Conservation (phyloP, 73 alveolate species). For the Paraurostyla sp. region DNA sequence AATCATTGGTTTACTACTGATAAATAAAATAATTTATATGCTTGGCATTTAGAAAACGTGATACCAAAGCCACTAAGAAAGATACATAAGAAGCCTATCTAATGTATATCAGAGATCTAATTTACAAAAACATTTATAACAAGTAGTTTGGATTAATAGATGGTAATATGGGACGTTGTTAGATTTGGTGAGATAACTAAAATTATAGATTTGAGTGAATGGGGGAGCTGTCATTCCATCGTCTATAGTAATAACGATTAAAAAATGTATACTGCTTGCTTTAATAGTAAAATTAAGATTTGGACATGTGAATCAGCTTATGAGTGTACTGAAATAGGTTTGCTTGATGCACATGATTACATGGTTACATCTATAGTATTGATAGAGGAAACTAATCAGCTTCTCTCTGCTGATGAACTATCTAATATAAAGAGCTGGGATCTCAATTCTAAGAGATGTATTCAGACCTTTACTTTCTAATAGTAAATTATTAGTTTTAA, state of each 20-base stretch:
- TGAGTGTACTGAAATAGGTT: neutral
- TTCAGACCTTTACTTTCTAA: constrained; percentile 34
- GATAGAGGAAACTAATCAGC: constrained; percentile 9
- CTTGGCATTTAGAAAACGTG: constrained; percentile 49
- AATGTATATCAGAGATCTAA: constrained; percentile 1
- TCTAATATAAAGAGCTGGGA: constrained; percentile 40
- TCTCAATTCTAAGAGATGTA: neutral
- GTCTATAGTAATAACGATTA: constrained; percentile 41
- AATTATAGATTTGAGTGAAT: constrained; percentile 11
- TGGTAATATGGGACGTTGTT: constrained; percentile 41
- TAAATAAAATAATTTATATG: constrained; percentile 33
- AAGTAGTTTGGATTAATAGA: neutral
- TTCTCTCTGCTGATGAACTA: constrained; percentile 16
- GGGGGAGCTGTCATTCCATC: constrained; percentile 47
- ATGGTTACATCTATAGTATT: constrained; percentile 8
- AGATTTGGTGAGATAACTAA: constrained; percentile 44
- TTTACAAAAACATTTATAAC: constrained; percentile 13
- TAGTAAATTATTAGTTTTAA: neutral
- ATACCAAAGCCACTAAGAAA: constrained; percentile 3
- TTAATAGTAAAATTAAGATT: neutral
- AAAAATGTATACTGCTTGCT: constrained; percentile 48
- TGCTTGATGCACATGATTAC: constrained; percentile 31
- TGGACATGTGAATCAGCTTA: constrained; percentile 18
- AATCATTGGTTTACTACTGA: constrained; percentile 47
- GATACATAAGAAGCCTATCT: constrained; percentile 20